Percentiles rank a stretch among this genome's conserved stretches.
These are phyloP conservation scores for Penicillium sp. DNA, from an alignment of 2,329 filamentous ascomycete species.

Conservation along the genomic window DNA sequence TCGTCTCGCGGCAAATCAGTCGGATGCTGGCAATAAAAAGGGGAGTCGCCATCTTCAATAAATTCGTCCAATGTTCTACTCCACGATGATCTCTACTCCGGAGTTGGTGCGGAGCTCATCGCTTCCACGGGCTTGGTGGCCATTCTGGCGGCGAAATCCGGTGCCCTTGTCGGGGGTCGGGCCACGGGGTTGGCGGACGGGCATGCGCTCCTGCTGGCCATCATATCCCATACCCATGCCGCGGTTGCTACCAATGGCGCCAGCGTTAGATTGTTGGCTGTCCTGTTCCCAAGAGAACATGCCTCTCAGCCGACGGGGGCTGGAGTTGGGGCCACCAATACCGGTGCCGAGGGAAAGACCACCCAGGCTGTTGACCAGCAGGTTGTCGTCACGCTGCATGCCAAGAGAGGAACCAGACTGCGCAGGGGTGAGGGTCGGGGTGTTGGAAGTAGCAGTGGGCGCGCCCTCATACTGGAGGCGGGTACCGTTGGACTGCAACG, in stretches of 20 bases:
- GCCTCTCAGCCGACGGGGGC: conserved; percentile 59
- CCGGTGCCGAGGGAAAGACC: conserved; percentile 59
- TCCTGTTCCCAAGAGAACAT: conserved; percentile 62
- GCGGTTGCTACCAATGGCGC: conserved; percentile 64
- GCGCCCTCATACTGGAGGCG: conserved; percentile 61
- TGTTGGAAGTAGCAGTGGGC: conserved; percentile 60
- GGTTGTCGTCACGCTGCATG: conserved; percentile 56
- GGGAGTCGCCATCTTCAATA: conserved; percentile 36
- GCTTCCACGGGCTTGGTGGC: conserved; percentile 61
- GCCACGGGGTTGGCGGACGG: conserved; percentile 62
- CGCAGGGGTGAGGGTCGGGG: conserved; percentile 65
- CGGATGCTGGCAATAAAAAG: conserved; percentile 36
- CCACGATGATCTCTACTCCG: conserved; percentile 63
- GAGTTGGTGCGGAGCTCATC: conserved; percentile 63
- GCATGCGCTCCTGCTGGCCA: conserved; percentile 55
- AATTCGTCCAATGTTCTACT: conserved; percentile 42
- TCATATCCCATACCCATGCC: conserved; percentile 60
- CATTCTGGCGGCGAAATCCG: conserved; percentile 61
- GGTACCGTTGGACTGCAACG: conserved; percentile 62
- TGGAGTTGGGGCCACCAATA: conserved; percentile 48
- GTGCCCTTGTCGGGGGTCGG: conserved; percentile 60
- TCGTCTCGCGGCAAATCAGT: conserved; percentile 44
- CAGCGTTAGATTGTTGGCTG: conserved; percentile 49
- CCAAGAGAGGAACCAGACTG: conserved; percentile 50
- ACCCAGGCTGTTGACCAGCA: conserved; percentile 63